These are phyloP conservation scores for Starmera dryadoides DNA, from an alignment of 805 yeast genomes.

Conservation along the genomic window DNA sequence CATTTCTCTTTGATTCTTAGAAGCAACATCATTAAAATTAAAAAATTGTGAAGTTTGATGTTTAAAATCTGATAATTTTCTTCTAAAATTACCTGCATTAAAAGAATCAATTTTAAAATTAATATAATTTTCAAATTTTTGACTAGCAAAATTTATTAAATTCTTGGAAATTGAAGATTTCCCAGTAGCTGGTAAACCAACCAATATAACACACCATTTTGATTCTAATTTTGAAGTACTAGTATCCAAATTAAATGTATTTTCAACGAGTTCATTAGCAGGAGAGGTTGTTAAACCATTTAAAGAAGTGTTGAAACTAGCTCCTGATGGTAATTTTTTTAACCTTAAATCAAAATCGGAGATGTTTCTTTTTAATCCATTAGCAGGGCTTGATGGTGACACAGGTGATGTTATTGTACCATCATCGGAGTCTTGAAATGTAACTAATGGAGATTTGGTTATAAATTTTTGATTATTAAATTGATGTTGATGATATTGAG, in stretches of 20 bases:
- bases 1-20: constrained; percentile 36
- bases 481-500: background rate
- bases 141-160: constrained; percentile 47
- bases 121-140: constrained; percentile 4
- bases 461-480: no score
- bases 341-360: background rate
- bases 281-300: constrained; percentile 18
- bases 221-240: constrained; percentile 10
- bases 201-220: constrained; percentile 61
- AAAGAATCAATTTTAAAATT: constrained; percentile 38
- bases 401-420: background rate
- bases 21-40: constrained; percentile 35
- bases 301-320: background rate
- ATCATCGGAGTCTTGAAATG: background rate
- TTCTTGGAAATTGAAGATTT: constrained; percentile 67
- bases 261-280: constrained; percentile 12
- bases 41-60: constrained; percentile 32
- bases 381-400: background rate
- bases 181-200: constrained; percentile 75
- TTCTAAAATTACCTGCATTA: constrained; percentile 69
- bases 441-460: no score
- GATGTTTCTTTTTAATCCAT: background rate
- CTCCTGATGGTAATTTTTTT: background rate
- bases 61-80: constrained; percentile 32
- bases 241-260: background rate